A percentile compares a stretch with the other conserved stretches of the same genome.
phyloP scores from a whole-genome alignment of 352 stramenopile genomes.

The Blastocystis sp. region DNA sequence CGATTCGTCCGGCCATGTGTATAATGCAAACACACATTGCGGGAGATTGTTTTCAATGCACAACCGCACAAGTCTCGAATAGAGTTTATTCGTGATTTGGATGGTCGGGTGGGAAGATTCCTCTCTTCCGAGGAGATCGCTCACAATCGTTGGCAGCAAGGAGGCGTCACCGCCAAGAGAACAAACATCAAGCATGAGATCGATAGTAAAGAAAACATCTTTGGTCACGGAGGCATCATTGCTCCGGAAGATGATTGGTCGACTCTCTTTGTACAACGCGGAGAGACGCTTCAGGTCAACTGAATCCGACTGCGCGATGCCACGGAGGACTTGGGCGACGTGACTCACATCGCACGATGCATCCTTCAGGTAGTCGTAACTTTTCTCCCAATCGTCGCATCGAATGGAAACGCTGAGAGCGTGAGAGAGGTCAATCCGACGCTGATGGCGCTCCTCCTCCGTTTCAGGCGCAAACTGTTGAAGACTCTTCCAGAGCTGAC shows the following conservation, averaged over 20 bases:
- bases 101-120: neutral
- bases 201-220: neutral
- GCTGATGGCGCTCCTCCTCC: neutral
- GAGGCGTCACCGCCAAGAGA: neutral
- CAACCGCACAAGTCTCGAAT: neutral
- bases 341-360: neutral
- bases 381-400: neutral
- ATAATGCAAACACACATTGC: neutral
- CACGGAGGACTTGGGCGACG: neutral
- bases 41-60: neutral
- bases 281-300: neutral
- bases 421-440: neutral
- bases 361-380: neutral
- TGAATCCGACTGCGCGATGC: neutral
- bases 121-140: neutral
- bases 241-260: neutral
- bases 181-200: neutral
- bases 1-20: neutral
- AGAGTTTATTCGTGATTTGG: neutral
- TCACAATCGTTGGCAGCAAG: neutral
- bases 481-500: neutral
- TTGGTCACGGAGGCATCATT: neutral
- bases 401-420: neutral
- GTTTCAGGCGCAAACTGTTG: neutral
- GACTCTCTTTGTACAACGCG: neutral